Percentiles rank a stretch among this genome's conserved stretches.
Conservation (phyloP, 2,329 filamentous ascomycete species). For the Monilinia fructicola region DNA sequence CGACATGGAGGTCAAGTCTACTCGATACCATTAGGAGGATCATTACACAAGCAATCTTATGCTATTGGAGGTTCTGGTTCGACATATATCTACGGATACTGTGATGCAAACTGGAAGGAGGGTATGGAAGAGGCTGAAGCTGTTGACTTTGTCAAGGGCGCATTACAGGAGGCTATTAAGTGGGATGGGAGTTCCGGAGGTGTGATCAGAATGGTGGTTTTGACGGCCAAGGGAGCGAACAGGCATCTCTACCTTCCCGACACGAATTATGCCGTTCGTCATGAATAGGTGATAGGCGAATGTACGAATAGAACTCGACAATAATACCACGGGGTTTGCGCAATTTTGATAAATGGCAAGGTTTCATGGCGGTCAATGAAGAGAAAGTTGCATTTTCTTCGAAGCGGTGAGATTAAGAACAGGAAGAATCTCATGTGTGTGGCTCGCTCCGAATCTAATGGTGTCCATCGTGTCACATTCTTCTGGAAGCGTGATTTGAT, state of each 20-base stretch:
- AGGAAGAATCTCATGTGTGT: constrained; percentile 5
- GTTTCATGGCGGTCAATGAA: constrained; percentile 29
- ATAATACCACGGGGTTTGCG: constrained; percentile 37
- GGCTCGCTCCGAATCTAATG: neutral
- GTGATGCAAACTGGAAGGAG: constrained; percentile 93
- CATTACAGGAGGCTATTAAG: constrained; percentile 92
- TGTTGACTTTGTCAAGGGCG: constrained; percentile 87
- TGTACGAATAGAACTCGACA: constrained; percentile 40
- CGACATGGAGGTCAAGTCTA: constrained; percentile 96
- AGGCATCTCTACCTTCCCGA: constrained; percentile 95
- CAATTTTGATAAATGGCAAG: constrained; percentile 21
- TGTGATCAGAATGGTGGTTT: constrained; percentile 95
- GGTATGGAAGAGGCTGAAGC: constrained; percentile 91
- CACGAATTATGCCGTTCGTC: constrained; percentile 64
- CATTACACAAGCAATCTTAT: constrained; percentile 95
- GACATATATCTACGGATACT: constrained; percentile 99
- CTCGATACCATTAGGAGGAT: constrained; percentile 93
- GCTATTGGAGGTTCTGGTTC: constrained; percentile 95
- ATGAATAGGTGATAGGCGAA: constrained; percentile 51
- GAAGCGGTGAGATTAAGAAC: constrained; percentile 32
- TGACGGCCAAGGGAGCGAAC: constrained; percentile 85
- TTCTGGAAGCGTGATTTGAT: constrained; percentile 15
- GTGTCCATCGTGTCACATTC: constrained; percentile 1
- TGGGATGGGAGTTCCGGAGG: constrained; percentile 99
- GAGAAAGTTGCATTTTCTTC: neutral